Percentiles rank a stretch among this genome's conserved stretches.
Evolutionary conservation across 106 monocot species (phyloP).

Genomic region (Posidonia australis): DNA sequence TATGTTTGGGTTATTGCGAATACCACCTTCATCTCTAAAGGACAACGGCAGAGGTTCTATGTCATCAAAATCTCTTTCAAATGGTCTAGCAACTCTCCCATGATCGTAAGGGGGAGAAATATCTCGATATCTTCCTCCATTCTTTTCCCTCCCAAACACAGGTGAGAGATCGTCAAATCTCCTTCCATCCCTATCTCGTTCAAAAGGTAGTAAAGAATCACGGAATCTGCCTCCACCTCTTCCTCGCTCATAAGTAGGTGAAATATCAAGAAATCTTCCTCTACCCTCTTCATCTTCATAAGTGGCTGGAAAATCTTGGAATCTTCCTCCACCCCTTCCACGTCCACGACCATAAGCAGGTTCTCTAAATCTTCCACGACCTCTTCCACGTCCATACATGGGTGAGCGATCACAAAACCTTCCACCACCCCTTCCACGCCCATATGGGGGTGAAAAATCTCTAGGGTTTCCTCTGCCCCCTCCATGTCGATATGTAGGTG

Average conservation of each 20-base stretch:
- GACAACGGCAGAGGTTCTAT: slow-evolving; percentile 13
- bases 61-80: slow-evolving; percentile 24
- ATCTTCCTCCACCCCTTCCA: slow-evolving; percentile 10
- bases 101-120: slow-evolving; percentile 24
- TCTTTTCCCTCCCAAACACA: slow-evolving; percentile 2
- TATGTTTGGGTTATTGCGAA: slow-evolving; percentile 76
- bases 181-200: slow-evolving; percentile 32
- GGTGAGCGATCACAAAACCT: slow-evolving; percentile 2
- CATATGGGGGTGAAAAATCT: slow-evolving; percentile 7
- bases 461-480: slow-evolving; percentile 20
- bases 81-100: slow-evolving; percentile 32
- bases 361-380: slow-evolving; percentile 4
- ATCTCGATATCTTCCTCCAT: slow-evolving; percentile 16
- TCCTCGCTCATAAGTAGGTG: slow-evolving; percentile 4
- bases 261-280: slow-evolving; percentile 31
- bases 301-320: neutral
- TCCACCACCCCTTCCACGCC: slow-evolving; percentile 3
- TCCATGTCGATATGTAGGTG: slow-evolving; percentile 24
- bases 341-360: slow-evolving; percentile 1
- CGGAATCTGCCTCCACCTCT: slow-evolving; percentile 9
- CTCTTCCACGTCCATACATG: slow-evolving; percentile 3
- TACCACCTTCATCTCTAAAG: slow-evolving; percentile 35
- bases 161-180: slow-evolving; percentile 27
- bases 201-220: slow-evolving; percentile 5
- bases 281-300: slow-evolving; percentile 6